Evolutionary conservation across 2,329 filamentous ascomycete species (phyloP), one percentile per base, ranked within the genome.

Genomic region (Monilinia fructicola): DNA sequence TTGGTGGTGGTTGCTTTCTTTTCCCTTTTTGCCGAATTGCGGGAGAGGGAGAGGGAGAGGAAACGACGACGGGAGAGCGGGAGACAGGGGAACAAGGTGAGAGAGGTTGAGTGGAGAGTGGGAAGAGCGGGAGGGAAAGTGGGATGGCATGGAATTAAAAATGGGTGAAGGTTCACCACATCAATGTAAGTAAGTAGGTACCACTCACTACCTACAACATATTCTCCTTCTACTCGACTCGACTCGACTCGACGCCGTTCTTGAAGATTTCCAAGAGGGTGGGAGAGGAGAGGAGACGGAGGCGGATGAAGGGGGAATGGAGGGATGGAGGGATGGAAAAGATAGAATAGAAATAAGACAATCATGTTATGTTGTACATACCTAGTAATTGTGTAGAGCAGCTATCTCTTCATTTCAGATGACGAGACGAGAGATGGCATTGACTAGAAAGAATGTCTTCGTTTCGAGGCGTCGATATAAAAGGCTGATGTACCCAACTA

Each of bases 101-200:
- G 31, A 31, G 31, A 4, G 31, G 31, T 3, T 31, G 31, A 31
- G 31, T 31, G 31, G 31, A 3, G 28, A 31, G 28, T 7, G 31
- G 31, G 31, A 35, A 35, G 31, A 35, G 31, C 9, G 31, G 31
- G 31, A 16, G 35, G 56, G 46, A 7, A 9, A 35, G 28, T 28
- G 26, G 44, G 56, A 5, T 35, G 26, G 44, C 42, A 5, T 35
- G 31, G 31, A 35, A 35, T 35, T 35, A 35, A 35, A 35, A 35
- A 35, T 35, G 31, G 31, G 31, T 35, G 31, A 7, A 35, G 28
- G 28, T 48, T 23, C 56, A 59, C 56, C 35, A 48, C 28, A 38
- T 28, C 18, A 60, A 60, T 35, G 56, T 35, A 59, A 42, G 26
- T 59, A 50, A 35, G 31, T 35, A 35, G 31, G 31, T 26, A 46